phyloP scores from a whole-genome alignment of 169 alveolate genomes.

The Eimeria mitis region DNA sequence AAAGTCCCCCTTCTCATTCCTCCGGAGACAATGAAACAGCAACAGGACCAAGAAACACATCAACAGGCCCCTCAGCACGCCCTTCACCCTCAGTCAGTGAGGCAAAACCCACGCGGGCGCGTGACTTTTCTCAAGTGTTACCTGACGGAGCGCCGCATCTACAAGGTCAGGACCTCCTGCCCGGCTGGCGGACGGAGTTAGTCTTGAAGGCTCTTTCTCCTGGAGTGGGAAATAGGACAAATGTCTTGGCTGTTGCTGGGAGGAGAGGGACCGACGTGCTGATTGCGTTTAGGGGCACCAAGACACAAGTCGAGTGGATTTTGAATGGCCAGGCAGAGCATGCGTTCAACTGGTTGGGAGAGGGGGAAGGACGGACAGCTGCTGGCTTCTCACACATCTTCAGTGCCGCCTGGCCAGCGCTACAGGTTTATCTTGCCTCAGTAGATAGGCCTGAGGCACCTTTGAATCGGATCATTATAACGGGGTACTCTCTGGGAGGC shows the following conservation, averaged over 20 bases:
- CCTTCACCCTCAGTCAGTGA: background rate
- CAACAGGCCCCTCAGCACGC: background rate
- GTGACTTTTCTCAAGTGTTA: background rate
- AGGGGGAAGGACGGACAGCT: conserved; percentile 66
- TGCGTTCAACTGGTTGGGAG: conserved; percentile 56
- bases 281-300: conserved; percentile 76
- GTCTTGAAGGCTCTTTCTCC: conserved; percentile 73
- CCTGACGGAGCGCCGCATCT: conserved; percentile 37
- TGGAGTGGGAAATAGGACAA: conserved; percentile 50
- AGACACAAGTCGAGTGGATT: conserved; percentile 77
- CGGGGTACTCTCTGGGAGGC: conserved; percentile 81
- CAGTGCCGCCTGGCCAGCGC: conserved; percentile 80
- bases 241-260: conserved; percentile 67
- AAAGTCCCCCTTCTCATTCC: background rate
- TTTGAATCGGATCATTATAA: conserved; percentile 61
- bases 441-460: conserved; percentile 28
- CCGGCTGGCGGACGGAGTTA: conserved; percentile 81
- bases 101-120: background rate
- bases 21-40: background rate
- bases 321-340: conserved; percentile 68
- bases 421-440: conserved; percentile 75
- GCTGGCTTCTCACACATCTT: conserved; percentile 77
- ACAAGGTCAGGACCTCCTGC: conserved; percentile 38
- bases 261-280: conserved; percentile 56
- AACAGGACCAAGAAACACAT: background rate